phyloP scores from a whole-genome alignment of 805 yeast genomes.

The Maudiozyma saulgeensis region DNA sequence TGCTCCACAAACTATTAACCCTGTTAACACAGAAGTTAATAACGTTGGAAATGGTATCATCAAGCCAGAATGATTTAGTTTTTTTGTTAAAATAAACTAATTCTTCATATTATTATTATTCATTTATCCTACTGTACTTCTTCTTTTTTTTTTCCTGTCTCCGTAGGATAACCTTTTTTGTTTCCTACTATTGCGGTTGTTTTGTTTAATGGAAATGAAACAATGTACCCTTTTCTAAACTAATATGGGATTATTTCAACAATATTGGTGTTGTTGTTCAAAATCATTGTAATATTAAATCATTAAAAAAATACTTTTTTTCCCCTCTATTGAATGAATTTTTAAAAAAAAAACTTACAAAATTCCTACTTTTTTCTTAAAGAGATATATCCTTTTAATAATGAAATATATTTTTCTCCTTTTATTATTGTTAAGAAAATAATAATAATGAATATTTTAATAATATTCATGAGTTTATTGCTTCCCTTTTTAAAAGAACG shows the following conservation, averaged over 20 bases:
- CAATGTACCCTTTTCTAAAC: not conserved
- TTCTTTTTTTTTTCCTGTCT: not conserved
- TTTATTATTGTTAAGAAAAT: not conserved
- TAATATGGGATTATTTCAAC: not conserved
- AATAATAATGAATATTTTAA: not conserved
- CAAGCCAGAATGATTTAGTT: not conserved
- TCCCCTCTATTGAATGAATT: too few species aligned
- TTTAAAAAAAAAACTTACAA: too few species aligned
- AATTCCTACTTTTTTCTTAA: too few species aligned
- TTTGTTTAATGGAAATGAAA: not conserved
- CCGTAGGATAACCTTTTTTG: not conserved
- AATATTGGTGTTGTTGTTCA: not conserved
- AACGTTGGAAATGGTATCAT: conserved; percentile 39
- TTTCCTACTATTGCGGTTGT: not conserved
- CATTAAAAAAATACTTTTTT: not conserved
- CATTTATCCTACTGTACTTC: not conserved
- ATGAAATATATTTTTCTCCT: not conserved
- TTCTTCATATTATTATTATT: not conserved
- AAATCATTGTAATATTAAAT: conserved; percentile 1
- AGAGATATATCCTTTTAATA: too few species aligned
- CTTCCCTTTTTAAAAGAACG: too few species aligned
- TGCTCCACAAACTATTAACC: not conserved
- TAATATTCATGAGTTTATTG: too few species aligned
- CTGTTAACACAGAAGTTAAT: not conserved
- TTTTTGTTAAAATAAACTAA: not conserved